Conservation (phyloP, 2,329 filamentous ascomycete species). For the Stachybotrys elegans region DNA sequence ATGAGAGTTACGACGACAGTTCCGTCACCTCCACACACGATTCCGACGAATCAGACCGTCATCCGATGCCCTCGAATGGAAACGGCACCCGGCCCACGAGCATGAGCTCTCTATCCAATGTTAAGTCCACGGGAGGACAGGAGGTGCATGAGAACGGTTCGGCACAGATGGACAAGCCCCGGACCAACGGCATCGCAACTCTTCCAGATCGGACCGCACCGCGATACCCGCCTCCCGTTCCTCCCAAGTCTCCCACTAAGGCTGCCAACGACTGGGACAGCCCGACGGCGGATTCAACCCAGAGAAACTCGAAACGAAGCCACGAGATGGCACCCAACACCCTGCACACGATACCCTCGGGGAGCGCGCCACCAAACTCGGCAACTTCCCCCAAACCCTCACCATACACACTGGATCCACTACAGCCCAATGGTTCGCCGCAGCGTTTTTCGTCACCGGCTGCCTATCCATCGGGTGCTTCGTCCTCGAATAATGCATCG, state of each 20-base stretch:
- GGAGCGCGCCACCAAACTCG: constrained; percentile 1
- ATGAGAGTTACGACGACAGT: constrained; percentile 50
- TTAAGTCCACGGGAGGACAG: constrained; percentile 34
- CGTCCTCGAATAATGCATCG: constrained; percentile 35
- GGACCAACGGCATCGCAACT: constrained; percentile 20
- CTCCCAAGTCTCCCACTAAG: constrained; percentile 6
- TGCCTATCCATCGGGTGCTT: constrained; percentile 39
- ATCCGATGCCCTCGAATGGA: constrained; percentile 38
- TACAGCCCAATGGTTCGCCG: constrained; percentile 26
- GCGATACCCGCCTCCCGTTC: constrained; percentile 12
- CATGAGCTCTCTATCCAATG: constrained; percentile 56
- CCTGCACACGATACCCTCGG: constrained; percentile 6
- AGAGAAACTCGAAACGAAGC: constrained; percentile 6
- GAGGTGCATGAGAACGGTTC: constrained; percentile 21
- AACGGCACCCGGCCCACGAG: constrained; percentile 41
- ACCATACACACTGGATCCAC: constrained; percentile 19
- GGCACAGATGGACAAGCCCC: constrained; percentile 14
- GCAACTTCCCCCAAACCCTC: constrained; percentile 12
- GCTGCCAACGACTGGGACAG: not conserved
- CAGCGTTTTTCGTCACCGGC: constrained; percentile 64
- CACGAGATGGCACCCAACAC: constrained; percentile 4
- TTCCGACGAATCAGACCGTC: constrained; percentile 44
- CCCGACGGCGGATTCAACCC: not conserved
- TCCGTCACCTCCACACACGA: constrained; percentile 49
- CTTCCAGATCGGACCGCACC: constrained; percentile 24